Evolutionary conservation across 2,329 filamentous ascomycete species (phyloP).

Genomic region (Pseudogymnoascus pannorum): DNA sequence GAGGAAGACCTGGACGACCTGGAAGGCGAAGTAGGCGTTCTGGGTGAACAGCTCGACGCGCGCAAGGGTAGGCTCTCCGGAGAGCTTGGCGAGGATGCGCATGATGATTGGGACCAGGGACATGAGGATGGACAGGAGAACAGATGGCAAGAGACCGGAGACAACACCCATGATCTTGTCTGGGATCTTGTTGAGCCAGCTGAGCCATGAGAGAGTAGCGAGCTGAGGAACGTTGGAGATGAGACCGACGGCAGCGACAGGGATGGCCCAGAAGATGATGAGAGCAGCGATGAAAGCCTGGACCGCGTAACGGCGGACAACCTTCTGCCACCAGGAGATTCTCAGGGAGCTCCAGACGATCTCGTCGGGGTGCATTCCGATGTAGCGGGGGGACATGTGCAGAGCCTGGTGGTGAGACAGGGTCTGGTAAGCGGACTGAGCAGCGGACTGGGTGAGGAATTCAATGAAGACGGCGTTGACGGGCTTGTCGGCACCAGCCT

Average conservation of each 20-base stretch:
- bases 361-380: constrained; percentile 74
- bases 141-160: constrained; percentile 72
- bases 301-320: constrained; percentile 63
- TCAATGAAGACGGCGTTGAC: constrained; percentile 84
- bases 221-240: constrained; percentile 79
- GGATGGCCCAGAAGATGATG: constrained; percentile 79
- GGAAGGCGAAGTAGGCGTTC: constrained; percentile 85
- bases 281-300: constrained; percentile 66
- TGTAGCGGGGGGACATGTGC: constrained; percentile 78
- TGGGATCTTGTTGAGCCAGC: constrained; percentile 69
- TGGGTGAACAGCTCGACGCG: constrained; percentile 83
- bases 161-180: constrained; percentile 68
- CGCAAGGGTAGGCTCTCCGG: constrained; percentile 72
- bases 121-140: constrained; percentile 77
- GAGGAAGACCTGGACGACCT: constrained; percentile 86
- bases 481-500: constrained; percentile 54
- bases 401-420: constrained; percentile 80
- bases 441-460: constrained; percentile 73
- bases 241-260: constrained; percentile 70
- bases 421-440: constrained; percentile 80
- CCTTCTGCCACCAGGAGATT: constrained; percentile 79
- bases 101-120: constrained; percentile 77
- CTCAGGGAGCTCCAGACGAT: constrained; percentile 81
- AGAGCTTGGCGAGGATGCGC: constrained; percentile 68
- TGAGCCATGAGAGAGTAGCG: constrained; percentile 57